phyloP scores from a whole-genome alignment of 1,284 basidiomycete species.

The Xanthoconium separans region DNA sequence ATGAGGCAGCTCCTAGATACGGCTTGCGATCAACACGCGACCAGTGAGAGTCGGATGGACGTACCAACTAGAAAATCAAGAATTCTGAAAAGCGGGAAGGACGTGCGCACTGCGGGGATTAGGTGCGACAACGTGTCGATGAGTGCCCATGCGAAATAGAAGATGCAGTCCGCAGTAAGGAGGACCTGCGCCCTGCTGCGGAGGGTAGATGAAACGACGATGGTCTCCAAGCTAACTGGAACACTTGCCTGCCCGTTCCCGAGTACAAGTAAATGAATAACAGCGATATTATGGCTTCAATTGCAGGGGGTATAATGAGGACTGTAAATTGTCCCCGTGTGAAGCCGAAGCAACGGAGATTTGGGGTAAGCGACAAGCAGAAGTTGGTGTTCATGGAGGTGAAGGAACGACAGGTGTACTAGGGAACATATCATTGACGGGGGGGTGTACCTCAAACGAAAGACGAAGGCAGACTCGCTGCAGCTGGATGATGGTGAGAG shows the following conservation, averaged over 20 bases:
- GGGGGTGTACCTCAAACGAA: constrained; percentile 18
- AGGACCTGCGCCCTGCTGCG: constrained; percentile 50
- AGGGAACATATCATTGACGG: constrained; percentile 24
- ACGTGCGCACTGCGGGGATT: constrained; percentile 47
- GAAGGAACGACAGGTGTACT: neutral
- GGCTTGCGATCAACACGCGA: neutral
- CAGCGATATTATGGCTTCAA: constrained; percentile 61
- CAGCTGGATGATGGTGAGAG: constrained; percentile 24
- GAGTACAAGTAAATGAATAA: constrained; percentile 51
- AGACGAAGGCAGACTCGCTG: constrained; percentile 24
- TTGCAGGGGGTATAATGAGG: constrained; percentile 59
- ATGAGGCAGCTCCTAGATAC: constrained; percentile 45
- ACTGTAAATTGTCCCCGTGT: constrained; percentile 45
- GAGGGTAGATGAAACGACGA: neutral
- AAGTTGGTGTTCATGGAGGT: constrained; percentile 37
- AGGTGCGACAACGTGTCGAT: constrained; percentile 60
- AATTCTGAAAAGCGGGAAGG: constrained; percentile 35
- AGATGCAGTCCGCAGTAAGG: constrained; percentile 59
- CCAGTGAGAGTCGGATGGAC: constrained; percentile 15
- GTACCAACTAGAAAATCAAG: constrained; percentile 48
- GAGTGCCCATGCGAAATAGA: constrained; percentile 57
- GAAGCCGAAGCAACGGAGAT: constrained; percentile 66
- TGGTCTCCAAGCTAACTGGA: neutral
- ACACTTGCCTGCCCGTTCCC: constrained; percentile 53
- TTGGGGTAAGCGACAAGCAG: constrained; percentile 69